A percentile compares a stretch with the other conserved stretches of the same genome.
Conservation (phyloP, 148 eudicot species). For the Camellia granthamiana region DNA sequence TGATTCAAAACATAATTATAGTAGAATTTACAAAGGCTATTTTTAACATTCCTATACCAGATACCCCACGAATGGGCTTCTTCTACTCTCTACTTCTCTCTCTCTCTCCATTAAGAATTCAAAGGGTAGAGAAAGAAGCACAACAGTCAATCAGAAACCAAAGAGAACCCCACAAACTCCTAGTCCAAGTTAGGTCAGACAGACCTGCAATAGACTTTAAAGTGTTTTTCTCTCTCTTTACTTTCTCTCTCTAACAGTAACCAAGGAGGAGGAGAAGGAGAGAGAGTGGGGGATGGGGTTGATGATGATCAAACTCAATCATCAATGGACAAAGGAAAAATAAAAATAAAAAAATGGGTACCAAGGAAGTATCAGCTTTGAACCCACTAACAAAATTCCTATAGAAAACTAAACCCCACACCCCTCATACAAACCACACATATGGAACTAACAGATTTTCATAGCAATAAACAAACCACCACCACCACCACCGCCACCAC, state of each 20-base stretch:
- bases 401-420: background rate
- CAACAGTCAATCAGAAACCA: conserved; percentile 20
- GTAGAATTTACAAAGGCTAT: background rate
- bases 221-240: conserved; percentile 2
- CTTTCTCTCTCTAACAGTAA: conserved; percentile 11
- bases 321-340: background rate
- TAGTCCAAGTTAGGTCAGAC: conserved; percentile 17
- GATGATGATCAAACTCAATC: background rate
- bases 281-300: conserved; percentile 16
- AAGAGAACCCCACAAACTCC: conserved; percentile 30
- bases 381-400: conserved; percentile 8
- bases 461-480: conserved; percentile 21
- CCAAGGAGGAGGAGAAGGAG: conserved; percentile 3
- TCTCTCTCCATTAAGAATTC: background rate
- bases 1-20: too few species aligned
- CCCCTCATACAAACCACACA: conserved; percentile 9
- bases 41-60: conserved; percentile 12
- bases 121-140: conserved; percentile 19
- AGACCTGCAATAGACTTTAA: background rate
- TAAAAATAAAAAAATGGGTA: background rate
- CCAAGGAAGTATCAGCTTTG: conserved; percentile 26
- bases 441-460: conserved; percentile 38
- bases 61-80: conserved; percentile 18
- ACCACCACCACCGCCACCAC: conserved; percentile 8
- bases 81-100: background rate